Conservation (phyloP, 2,329 filamentous ascomycete genomes). For the Fusarium domesticum region DNA sequence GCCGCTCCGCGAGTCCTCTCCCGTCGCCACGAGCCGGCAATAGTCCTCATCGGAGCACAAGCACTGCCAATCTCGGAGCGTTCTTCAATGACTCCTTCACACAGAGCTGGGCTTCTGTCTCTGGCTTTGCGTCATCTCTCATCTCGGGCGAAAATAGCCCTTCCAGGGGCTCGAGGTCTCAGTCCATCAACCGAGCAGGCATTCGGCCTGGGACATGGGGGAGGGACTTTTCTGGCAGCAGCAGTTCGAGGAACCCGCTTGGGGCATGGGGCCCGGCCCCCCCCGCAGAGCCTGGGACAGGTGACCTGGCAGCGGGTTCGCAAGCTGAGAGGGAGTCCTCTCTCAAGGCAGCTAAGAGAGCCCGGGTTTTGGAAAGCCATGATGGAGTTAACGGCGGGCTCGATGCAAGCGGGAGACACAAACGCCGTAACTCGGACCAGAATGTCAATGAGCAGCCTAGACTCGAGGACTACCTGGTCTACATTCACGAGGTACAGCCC, state of each 20-base stretch:
- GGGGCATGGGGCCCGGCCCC: conserved; percentile 51
- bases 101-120: conserved; percentile 54
- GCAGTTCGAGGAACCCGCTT: conserved; percentile 13
- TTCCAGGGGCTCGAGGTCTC: conserved; percentile 16
- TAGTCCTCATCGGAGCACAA: conserved; percentile 31
- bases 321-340: conserved; percentile 52
- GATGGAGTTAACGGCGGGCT: conserved; percentile 58
- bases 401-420: conserved; percentile 55
- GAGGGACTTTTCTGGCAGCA: conserved; percentile 15
- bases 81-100: conserved; percentile 52
- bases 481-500: conserved; percentile 80
- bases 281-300: conserved; percentile 35
- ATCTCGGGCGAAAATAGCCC: conserved; percentile 30
- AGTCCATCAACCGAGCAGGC: conserved; percentile 21
- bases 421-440: conserved; percentile 69
- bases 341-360: conserved; percentile 54
- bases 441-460: conserved; percentile 51
- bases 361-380: conserved; percentile 59
- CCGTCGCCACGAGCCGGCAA: conserved; percentile 39
- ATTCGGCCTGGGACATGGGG: conserved; percentile 22
- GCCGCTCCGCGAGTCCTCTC: conserved; percentile 49
- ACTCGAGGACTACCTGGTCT: conserved; percentile 75
- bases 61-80: conserved; percentile 37
- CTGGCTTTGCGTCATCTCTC: conserved; percentile 50
- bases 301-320: conserved; percentile 54